Percentiles rank a stretch among this genome's conserved stretches.
Evolutionary conservation across 2,329 filamentous ascomycete genomes (phyloP).

Genomic region (Fusarium haematococcum): DNA sequence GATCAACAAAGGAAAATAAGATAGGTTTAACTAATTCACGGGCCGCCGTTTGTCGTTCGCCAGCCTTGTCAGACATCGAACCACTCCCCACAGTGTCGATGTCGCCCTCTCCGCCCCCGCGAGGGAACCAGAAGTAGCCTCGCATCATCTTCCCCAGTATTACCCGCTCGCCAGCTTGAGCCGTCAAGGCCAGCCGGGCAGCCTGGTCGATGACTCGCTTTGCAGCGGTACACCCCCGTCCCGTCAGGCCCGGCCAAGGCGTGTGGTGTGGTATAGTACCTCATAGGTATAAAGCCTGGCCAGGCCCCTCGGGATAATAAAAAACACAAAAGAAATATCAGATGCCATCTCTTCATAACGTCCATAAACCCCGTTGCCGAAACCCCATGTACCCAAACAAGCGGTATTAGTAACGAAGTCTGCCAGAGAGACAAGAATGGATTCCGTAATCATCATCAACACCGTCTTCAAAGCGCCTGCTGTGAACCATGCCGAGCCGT

Average conservation of each 20-base stretch:
- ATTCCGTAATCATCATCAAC: slow-evolving; percentile 48
- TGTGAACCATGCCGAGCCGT: slow-evolving; percentile 41
- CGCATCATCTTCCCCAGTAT: slow-evolving; percentile 45
- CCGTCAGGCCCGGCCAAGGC: slow-evolving; percentile 21
- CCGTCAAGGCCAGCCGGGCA: slow-evolving; percentile 32
- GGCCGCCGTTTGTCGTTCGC: slow-evolving; percentile 38
- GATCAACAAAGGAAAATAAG: slow-evolving; percentile 46
- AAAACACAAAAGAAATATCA: slow-evolving; percentile 33
- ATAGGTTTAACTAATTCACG: slow-evolving; percentile 35
- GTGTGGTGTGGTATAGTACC: slow-evolving; percentile 9
- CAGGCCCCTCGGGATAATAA: slow-evolving; percentile 17
- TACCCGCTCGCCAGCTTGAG: slow-evolving; percentile 41
- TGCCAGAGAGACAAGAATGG: slow-evolving; percentile 41
- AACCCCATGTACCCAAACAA: slow-evolving; percentile 44
- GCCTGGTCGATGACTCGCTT: slow-evolving; percentile 39
- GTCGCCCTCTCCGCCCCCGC: slow-evolving; percentile 33
- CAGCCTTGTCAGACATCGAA: slow-evolving; percentile 46
- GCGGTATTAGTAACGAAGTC: slow-evolving; percentile 39
- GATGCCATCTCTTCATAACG: slow-evolving; percentile 48
- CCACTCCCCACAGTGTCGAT: slow-evolving; percentile 42
- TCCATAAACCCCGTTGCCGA: slow-evolving; percentile 44
- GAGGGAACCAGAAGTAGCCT: slow-evolving; percentile 41
- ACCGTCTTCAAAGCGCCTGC: slow-evolving; percentile 46
- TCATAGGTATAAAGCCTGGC: slow-evolving; percentile 17
- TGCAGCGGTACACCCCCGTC: slow-evolving; percentile 36